Evolutionary conservation across 208 protist species (phyloP), one percentile per base, ranked within the genome.

Genomic region (Leishmania gerbilli): DNA sequence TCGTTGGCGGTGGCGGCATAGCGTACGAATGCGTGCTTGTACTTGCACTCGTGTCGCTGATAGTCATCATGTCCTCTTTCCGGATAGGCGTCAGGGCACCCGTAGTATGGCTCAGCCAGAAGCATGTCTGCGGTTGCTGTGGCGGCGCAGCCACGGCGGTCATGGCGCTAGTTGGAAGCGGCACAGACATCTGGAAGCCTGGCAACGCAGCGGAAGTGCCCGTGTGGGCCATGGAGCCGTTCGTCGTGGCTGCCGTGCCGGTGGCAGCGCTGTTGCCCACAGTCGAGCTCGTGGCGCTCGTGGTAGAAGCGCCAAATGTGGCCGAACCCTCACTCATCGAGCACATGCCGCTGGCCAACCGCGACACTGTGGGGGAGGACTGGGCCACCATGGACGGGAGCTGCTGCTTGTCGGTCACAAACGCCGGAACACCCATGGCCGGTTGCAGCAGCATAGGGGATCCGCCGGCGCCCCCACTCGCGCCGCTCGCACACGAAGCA

Each of bases 101-200:
- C 9, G 74, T 75, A 3, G 80, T 19, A 11, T 55, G 47, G 24
- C 74, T 71, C 42, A 79, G 15, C 62, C 62, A 79, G 74, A 79
- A 79, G 74, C 80, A 83, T 53, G 58, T 15, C 72, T 77, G 62
- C 64, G 37, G 51, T 45, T 58, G 56, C 55, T 58, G 75, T n/a
- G 31, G 75, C 53, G 31, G 0, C 6, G 55, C 51, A 15, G 55
- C 51, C 40, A 60, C 58, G 40, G 58, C n/a, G 37, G 74, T 49
- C 53, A 19, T 49, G 6, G 80, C 9, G 49, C n/a, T 37, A 24
- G 62, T 31, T 0, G 71, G 60, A 11, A 42, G 31, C 60, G 62
- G 4, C 31, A 40, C 37, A 17, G 79, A 15, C 42, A 53, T 67
- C 56, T 64, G 75, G 42, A 55, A 78, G 31, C 53, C 19, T 21